A percentile compares a stretch with the other conserved stretches of the same genome.
These are phyloP conservation scores for Sicyos baderoa DNA, from an alignment of 306 rosid genomes.

Conservation along the genomic window DNA sequence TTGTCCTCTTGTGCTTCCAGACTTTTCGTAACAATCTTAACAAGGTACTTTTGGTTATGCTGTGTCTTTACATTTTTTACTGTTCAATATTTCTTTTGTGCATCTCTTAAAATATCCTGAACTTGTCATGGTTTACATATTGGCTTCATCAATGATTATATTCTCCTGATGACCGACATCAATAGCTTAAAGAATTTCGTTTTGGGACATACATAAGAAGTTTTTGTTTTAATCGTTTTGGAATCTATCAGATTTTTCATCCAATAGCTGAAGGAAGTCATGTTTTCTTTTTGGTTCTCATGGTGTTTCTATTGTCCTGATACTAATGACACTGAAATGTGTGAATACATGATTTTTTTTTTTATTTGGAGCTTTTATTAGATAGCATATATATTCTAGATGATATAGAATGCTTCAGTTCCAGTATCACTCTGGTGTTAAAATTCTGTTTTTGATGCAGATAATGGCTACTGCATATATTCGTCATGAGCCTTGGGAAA, in stretches of 20 bases:
- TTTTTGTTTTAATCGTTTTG: neutral
- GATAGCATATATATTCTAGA: neutral
- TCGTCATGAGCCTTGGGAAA: slow-evolving; percentile 92
- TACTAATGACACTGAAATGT: neutral
- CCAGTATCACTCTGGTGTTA: neutral
- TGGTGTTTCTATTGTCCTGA: neutral
- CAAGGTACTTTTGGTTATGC: slow-evolving; percentile 44
- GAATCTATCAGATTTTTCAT: neutral
- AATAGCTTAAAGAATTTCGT: neutral
- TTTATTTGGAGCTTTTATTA: neutral
- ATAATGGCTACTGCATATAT: slow-evolving; percentile 83
- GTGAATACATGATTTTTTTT: neutral
- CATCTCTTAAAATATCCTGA: neutral
- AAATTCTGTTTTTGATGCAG: slow-evolving; percentile 32
- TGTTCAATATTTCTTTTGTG: neutral
- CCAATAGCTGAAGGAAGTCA: neutral
- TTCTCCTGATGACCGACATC: neutral
- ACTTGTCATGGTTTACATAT: neutral
- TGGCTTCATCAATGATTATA: neutral
- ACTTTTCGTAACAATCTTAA: slow-evolving; percentile 88
- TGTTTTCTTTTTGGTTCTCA: neutral
- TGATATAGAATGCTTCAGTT: neutral
- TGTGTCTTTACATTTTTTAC: neutral
- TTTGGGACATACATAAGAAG: neutral
- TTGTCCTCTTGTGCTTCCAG: slow-evolving; percentile 35